Conservation (phyloP, 768 basidiomycete genomes). For the Sporobolomyces phaffii region DNA sequence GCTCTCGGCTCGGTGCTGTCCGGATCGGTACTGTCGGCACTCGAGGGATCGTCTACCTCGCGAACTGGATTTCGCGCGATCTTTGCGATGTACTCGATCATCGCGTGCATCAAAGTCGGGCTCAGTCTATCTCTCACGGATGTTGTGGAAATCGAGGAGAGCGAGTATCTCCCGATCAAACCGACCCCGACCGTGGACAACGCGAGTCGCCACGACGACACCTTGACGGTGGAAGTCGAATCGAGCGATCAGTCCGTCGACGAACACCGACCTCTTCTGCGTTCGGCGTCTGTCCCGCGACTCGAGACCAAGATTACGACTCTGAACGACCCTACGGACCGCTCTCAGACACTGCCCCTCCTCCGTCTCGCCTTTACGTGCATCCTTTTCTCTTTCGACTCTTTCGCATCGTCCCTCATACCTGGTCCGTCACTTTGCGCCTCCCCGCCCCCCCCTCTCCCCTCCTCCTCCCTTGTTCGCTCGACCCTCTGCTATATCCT, state of each 20-base stretch:
- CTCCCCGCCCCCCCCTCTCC: too few species aligned
- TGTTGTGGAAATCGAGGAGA: neutral
- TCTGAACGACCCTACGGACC: neutral
- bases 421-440: neutral
- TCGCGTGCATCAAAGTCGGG: conserved; percentile 10
- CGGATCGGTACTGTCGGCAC: neutral
- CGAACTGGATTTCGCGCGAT: neutral
- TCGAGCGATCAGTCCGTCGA: too few species aligned
- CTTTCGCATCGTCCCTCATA: conserved; percentile 30
- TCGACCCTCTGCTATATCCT: too few species aligned
- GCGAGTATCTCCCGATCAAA: neutral
- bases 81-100: conserved; percentile 13
- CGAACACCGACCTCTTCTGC: conserved; percentile 11
- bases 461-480: too few species aligned
- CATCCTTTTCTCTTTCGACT: conserved; percentile 19
- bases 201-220: neutral
- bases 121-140: conserved; percentile 2
- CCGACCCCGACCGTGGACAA: too few species aligned
- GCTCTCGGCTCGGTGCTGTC: conserved; percentile 14
- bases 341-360: conserved; percentile 2
- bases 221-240: neutral
- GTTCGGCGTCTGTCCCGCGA: neutral
- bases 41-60: neutral
- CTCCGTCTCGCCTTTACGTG: conserved; percentile 15
- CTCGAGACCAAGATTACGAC: neutral